A percentile compares a stretch with the other conserved stretches of the same genome.
phyloP scores from a whole-genome alignment of 805 yeast genomes.

The Lipomyces spencermartinsiae region DNA sequence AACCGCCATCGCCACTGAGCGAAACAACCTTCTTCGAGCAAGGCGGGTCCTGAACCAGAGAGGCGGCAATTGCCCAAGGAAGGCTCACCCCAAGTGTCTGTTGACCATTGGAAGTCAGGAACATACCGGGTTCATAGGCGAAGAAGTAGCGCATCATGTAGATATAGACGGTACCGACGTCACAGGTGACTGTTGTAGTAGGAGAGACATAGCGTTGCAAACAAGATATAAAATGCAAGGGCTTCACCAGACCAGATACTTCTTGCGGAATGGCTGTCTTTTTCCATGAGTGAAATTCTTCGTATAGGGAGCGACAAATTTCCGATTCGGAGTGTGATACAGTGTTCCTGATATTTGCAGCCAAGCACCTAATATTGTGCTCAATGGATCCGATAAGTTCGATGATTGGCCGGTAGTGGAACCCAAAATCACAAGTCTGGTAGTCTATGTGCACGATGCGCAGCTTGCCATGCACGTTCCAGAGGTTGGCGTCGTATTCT shows the following conservation, averaged over 20 bases:
- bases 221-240: neutral
- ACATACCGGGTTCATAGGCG: neutral
- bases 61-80: neutral
- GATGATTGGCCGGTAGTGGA: neutral
- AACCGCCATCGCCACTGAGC: neutral
- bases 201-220: neutral
- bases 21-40: neutral
- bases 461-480: neutral
- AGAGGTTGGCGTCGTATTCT: neutral
- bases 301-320: neutral
- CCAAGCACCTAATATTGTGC: neutral
- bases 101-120: neutral
- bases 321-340: neutral
- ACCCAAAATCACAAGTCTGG: neutral
- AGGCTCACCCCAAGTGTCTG: slow-evolving; percentile 1
- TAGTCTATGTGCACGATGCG: neutral
- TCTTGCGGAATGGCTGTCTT: neutral
- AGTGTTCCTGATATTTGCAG: neutral
- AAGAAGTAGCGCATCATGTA: slow-evolving; percentile 2
- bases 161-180: neutral
- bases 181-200: neutral
- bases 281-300: slow-evolving; percentile 1
- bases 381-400: neutral
- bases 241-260: neutral
- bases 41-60: neutral